Percentiles rank a stretch among this genome's conserved stretches.
phyloP scores from a whole-genome alignment of 2,329 filamentous ascomycete genomes.

The Calcarisporium arbuscula region DNA sequence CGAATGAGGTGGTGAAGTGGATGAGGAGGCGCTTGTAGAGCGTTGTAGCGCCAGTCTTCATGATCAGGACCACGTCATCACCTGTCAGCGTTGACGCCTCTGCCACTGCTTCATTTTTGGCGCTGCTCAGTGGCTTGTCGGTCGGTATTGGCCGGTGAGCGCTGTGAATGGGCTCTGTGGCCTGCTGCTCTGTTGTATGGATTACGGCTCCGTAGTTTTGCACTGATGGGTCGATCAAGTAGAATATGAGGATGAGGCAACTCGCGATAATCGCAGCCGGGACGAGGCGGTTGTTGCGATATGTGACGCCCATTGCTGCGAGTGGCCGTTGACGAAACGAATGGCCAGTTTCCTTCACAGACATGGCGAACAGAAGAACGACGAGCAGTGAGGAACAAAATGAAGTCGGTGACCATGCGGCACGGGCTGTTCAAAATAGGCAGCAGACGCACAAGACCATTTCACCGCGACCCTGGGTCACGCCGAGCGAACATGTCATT shows the following conservation, averaged over 20 bases:
- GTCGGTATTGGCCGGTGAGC: no score
- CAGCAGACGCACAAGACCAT: no score
- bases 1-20: constrained; percentile 14
- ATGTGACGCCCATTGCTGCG: constrained; percentile 17
- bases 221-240: constrained; percentile 12
- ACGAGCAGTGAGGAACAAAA: no score
- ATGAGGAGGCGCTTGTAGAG: constrained; percentile 19
- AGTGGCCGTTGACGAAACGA: no score
- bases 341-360: no score
- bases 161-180: no score
- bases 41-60: constrained; percentile 19
- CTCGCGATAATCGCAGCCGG: constrained; percentile 15
- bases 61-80: constrained; percentile 17
- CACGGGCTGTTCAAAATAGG: no score
- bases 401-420: no score
- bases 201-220: constrained; percentile 8
- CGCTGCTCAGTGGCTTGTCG: constrained; percentile 1
- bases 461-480: no score
- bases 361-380: no score
- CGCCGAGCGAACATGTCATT: no score
- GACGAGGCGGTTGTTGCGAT: constrained; percentile 17
- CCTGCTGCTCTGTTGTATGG: no score
- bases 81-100: constrained; percentile 1
- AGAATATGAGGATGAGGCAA: constrained; percentile 13
- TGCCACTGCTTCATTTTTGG: background rate